A percentile compares a stretch with the other conserved stretches of the same genome.
phyloP scores from a whole-genome alignment of 2,329 filamentous ascomycete genomes.

The Aspergillus fructus region DNA sequence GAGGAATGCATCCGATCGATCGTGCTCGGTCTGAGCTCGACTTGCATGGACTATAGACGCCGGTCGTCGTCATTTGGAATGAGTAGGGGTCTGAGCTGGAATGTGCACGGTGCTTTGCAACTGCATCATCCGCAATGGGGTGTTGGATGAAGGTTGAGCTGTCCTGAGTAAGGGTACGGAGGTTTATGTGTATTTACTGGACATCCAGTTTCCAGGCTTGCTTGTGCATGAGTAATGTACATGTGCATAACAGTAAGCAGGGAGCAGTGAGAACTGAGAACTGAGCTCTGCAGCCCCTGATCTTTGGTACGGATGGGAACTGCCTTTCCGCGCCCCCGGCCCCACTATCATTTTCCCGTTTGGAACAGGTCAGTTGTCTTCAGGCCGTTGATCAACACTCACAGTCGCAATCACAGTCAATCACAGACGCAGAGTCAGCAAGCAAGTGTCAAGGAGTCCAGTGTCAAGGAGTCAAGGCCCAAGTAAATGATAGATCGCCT shows the following conservation, averaged over 20 bases:
- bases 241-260: neutral
- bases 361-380: neutral
- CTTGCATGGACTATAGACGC: neutral
- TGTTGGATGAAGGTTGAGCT: neutral
- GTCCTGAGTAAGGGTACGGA: neutral
- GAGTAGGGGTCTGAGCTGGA: neutral
- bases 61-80: neutral
- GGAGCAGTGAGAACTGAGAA: neutral
- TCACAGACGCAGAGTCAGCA: no score
- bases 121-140: neutral
- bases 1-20: slow-evolving; percentile 7
- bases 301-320: neutral
- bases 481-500: slow-evolving; percentile 5
- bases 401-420: neutral
- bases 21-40: neutral
- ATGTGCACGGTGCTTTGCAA: neutral
- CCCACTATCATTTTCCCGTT: neutral
- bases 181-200: neutral
- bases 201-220: neutral
- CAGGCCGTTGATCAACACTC: neutral
- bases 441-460: neutral
- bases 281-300: neutral
- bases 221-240: neutral
- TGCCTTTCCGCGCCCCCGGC: neutral
- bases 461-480: neutral